Conservation (phyloP, 495 filamentous ascomycete genomes). For the Podospora bellae-mahoneyi region DNA sequence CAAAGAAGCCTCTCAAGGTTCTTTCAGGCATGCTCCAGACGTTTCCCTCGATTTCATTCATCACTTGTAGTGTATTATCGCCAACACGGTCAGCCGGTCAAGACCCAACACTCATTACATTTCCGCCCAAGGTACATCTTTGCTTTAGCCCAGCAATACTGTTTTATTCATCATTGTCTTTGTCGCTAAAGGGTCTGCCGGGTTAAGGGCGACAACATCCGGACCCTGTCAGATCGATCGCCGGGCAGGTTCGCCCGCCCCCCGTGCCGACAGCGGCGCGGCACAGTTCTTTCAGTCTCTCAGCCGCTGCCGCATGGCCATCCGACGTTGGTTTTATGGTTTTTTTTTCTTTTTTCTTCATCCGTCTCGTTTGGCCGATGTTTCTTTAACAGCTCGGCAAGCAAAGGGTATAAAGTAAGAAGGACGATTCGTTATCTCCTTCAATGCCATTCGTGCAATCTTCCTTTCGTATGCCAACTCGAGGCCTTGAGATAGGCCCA, state of each 20-base stretch:
- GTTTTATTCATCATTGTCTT: neutral
- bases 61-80: too few relatives aligned
- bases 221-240: neutral
- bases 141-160: too few relatives aligned
- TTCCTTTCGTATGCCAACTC: neutral
- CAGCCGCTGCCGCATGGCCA: neutral
- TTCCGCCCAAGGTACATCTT: too few relatives aligned
- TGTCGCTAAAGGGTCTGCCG: neutral
- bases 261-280: neutral
- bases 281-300: neutral
- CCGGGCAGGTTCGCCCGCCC: neutral
- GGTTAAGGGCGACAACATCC: neutral
- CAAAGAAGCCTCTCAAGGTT: too few relatives aligned
- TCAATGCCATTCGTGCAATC: neutral
- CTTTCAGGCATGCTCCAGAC: neutral
- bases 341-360: neutral
- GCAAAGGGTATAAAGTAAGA: neutral
- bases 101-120: too few relatives aligned
- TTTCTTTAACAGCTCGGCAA: neutral
- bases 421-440: too few relatives aligned
- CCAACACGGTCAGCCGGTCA: too few relatives aligned
- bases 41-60: neutral
- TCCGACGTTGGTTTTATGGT: neutral
- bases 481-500: neutral
- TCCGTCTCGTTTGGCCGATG: too few relatives aligned